Evolutionary conservation across 2,329 filamentous ascomycete genomes (phyloP).

Genomic region (Colletotrichum camelliae): DNA sequence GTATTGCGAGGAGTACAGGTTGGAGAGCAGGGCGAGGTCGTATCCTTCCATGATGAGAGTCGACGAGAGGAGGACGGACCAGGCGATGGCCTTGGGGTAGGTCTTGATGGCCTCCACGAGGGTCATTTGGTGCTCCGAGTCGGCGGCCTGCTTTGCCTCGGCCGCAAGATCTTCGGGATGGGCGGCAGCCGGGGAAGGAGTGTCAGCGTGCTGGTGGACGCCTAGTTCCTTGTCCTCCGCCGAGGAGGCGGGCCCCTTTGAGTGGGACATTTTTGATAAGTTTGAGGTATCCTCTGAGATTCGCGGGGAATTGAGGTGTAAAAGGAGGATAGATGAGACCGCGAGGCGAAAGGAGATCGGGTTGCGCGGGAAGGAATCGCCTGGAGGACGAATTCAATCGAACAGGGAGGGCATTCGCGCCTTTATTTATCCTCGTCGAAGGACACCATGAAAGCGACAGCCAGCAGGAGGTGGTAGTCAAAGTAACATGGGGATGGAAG

Average conservation of each 20-base stretch:
- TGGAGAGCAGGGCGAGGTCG: conserved; percentile 54
- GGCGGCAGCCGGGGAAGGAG: not conserved
- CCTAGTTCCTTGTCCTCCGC: conserved; percentile 24
- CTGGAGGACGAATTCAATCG: not conserved
- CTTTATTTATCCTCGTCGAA: conserved; percentile 10
- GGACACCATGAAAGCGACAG: not conserved
- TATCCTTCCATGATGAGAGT: conserved; percentile 58
- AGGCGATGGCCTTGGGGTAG: conserved; percentile 53
- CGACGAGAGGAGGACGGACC: conserved; percentile 50
- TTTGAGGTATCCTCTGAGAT: not conserved
- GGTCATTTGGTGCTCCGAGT: conserved; percentile 46
- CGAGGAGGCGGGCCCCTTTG: not conserved
- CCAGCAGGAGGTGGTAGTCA: not conserved
- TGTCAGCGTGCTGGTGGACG: conserved; percentile 28
- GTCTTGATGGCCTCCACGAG: conserved; percentile 43
- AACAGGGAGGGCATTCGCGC: conserved; percentile 14
- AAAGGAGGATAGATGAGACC: not conserved
- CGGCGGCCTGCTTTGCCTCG: conserved; percentile 46
- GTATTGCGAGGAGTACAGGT: conserved; percentile 51
- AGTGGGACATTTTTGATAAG: conserved; percentile 28
- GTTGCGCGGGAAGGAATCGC: not conserved
- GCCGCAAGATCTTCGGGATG: conserved; percentile 30
- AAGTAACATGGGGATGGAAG: not conserved
- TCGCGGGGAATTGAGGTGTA: not conserved
- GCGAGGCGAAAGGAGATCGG: not conserved